Evolutionary conservation across 495 filamentous ascomycete species (phyloP).

Genomic region (Penicillium maclennaniae): DNA sequence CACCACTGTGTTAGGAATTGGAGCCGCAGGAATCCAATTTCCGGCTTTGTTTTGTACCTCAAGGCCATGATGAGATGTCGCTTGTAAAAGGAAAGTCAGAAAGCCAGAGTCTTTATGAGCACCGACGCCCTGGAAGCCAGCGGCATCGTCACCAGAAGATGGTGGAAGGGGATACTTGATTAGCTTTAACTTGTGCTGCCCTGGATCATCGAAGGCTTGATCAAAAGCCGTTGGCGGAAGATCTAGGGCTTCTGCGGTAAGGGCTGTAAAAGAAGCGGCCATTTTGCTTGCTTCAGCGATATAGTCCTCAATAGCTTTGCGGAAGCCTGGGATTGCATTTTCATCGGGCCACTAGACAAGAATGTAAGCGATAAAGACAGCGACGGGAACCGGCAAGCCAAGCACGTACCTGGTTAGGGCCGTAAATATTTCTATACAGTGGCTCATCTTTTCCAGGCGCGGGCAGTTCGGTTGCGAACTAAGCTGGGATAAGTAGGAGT

Average conservation of each 20-base stretch:
- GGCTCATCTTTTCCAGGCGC: slow-evolving; percentile 60
- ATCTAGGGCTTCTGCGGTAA: slow-evolving; percentile 85
- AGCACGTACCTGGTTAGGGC: slow-evolving; percentile 58
- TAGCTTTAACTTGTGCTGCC: slow-evolving; percentile 89
- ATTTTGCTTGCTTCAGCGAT: slow-evolving; percentile 68
- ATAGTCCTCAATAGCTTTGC: slow-evolving; percentile 65
- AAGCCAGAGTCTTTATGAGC: slow-evolving; percentile 95
- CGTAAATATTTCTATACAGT: slow-evolving; percentile 73
- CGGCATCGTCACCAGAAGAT: slow-evolving; percentile 17
- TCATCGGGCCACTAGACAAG: slow-evolving; percentile 69
- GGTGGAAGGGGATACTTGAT: slow-evolving; percentile 74
- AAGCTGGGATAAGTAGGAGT: neutral
- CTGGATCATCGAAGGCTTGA: slow-evolving; percentile 66
- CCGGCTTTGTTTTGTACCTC: slow-evolving; percentile 87
- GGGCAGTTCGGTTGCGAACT: slow-evolving; percentile 61
- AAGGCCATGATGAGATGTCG: slow-evolving; percentile 69
- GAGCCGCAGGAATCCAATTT: slow-evolving; percentile 66
- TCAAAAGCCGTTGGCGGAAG: slow-evolving; percentile 70
- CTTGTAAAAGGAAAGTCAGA: slow-evolving; percentile 82
- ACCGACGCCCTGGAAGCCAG: slow-evolving; percentile 62
- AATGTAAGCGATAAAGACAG: neutral
- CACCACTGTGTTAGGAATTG: slow-evolving; percentile 57
- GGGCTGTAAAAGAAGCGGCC: slow-evolving; percentile 69
- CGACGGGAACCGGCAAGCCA: neutral
- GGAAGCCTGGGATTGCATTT: slow-evolving; percentile 65